phyloP scores from a whole-genome alignment of 176 grass and related monocot species.

The Poa pratensis region DNA sequence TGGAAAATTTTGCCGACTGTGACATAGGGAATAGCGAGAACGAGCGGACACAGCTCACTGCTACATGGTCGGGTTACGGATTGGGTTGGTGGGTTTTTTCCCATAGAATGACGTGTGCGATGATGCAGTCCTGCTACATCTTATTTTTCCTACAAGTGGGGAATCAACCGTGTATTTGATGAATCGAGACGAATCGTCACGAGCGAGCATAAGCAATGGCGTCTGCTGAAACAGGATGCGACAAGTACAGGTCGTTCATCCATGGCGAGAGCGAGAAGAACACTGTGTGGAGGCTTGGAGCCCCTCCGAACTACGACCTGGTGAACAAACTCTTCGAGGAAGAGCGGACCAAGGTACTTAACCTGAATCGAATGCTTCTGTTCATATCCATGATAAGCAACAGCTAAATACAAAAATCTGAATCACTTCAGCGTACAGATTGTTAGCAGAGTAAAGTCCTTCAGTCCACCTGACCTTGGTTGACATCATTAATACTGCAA shows the following conservation, averaged over 20 bases:
- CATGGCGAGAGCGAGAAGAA: conserved; percentile 67
- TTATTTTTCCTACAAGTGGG: not conserved
- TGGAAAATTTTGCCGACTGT: not conserved
- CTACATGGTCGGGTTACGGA: not conserved
- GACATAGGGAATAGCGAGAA: not conserved
- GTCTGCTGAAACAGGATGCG: conserved; percentile 24
- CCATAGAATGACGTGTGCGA: conserved; percentile 3
- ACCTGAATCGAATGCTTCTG: no score
- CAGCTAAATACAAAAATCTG: no score
- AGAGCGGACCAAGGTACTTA: conserved; percentile 57
- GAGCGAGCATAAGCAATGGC: conserved; percentile 27
- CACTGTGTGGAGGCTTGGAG: conserved; percentile 66
- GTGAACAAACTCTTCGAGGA: conserved; percentile 88
- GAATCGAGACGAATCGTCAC: not conserved
- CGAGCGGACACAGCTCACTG: not conserved
- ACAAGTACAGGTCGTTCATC: conserved; percentile 78
- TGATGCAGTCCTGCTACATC: not conserved
- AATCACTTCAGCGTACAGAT: no score
- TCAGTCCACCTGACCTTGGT: not conserved
- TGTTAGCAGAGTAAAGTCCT: no score
- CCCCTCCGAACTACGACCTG: conserved; percentile 66
- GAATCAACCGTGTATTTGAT: not conserved
- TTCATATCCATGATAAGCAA: no score
- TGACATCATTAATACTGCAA: not conserved
- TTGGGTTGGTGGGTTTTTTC: not conserved